These are phyloP conservation scores for Cladosporium sp. DNA, from an alignment of 2,329 filamentous ascomycete species.

Conservation along the genomic window DNA sequence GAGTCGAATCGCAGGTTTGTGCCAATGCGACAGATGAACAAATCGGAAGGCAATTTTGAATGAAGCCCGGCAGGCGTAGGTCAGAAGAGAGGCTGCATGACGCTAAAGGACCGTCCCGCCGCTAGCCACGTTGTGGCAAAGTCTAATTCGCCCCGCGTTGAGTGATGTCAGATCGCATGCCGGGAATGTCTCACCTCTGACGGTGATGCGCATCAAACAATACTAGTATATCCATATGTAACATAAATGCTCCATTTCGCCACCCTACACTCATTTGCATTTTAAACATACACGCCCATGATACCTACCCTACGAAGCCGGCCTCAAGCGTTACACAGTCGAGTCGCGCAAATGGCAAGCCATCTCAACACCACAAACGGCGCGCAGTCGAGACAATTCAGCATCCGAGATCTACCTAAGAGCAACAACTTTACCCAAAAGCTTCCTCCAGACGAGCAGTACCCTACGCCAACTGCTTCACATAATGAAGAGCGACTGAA, in stretches of 20 bases:
- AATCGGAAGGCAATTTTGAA: no score
- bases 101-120: no score
- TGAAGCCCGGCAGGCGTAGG: no score
- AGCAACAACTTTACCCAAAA: slow-evolving; percentile 61
- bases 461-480: slow-evolving; percentile 75
- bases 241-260: background rate
- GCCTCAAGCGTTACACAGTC: slow-evolving; percentile 15
- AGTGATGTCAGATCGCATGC: background rate
- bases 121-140: no score
- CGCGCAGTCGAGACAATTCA: slow-evolving; percentile 28
- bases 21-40: no score
- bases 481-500: slow-evolving; percentile 74
- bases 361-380: slow-evolving; percentile 34
- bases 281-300: background rate
- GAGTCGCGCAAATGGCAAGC: slow-evolving; percentile 42
- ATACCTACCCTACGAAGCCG: slow-evolving; percentile 12
- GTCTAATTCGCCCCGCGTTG: background rate
- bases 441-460: slow-evolving; percentile 71
- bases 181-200: background rate
- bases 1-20: no score
- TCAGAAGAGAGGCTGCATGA: background rate
- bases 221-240: background rate
- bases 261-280: background rate
- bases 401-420: slow-evolving; percentile 55
- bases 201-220: background rate